Percentiles rank a stretch among this genome's conserved stretches.
These are phyloP conservation scores for Orbilia quercus DNA, from an alignment of 2,329 filamentous ascomycete species.

Conservation along the genomic window DNA sequence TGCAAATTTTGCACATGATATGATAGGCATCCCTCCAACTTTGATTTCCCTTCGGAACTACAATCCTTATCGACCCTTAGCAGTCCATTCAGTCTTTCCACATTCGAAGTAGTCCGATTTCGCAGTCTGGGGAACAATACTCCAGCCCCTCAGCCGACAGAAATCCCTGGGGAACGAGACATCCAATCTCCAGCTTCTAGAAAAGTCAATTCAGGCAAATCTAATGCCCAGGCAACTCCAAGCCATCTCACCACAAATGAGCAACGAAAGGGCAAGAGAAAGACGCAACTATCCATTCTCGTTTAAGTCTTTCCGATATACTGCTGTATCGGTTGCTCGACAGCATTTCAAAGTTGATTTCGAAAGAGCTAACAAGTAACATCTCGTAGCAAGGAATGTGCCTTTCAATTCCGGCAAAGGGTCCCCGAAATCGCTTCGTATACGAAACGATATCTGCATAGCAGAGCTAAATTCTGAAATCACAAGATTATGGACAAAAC, in stretches of 20 bases:
- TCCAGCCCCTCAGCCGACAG: slow-evolving; percentile 43
- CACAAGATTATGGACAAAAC: not conserved
- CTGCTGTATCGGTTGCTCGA: slow-evolving; percentile 37
- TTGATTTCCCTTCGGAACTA: slow-evolving; percentile 44
- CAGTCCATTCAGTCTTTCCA: slow-evolving; percentile 46
- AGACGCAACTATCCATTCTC: slow-evolving; percentile 24
- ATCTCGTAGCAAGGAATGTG: not conserved
- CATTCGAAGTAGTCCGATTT: slow-evolving; percentile 55
- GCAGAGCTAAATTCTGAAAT: not conserved
- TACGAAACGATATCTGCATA: not conserved
- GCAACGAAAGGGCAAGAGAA: slow-evolving; percentile 1
- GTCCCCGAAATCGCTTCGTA: slow-evolving; percentile 7
- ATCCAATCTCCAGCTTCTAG: slow-evolving; percentile 55
- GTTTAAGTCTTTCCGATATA: slow-evolving; percentile 56
- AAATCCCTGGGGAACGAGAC: slow-evolving; percentile 47
- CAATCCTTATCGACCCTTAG: slow-evolving; percentile 55
- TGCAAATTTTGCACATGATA: slow-evolving; percentile 55
- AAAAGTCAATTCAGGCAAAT: slow-evolving; percentile 53
- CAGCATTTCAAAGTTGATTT: not conserved
- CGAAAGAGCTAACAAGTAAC: not conserved
- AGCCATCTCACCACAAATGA: slow-evolving; percentile 1
- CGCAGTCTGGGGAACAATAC: slow-evolving; percentile 56
- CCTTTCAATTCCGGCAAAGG: slow-evolving; percentile 25
- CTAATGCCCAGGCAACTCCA: slow-evolving; percentile 14
- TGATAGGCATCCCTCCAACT: slow-evolving; percentile 49